Percentiles rank a stretch among this genome's conserved stretches.
Conservation (phyloP, 176 grass and related monocot genomes). For the Rhynchospora breviuscula region DNA sequence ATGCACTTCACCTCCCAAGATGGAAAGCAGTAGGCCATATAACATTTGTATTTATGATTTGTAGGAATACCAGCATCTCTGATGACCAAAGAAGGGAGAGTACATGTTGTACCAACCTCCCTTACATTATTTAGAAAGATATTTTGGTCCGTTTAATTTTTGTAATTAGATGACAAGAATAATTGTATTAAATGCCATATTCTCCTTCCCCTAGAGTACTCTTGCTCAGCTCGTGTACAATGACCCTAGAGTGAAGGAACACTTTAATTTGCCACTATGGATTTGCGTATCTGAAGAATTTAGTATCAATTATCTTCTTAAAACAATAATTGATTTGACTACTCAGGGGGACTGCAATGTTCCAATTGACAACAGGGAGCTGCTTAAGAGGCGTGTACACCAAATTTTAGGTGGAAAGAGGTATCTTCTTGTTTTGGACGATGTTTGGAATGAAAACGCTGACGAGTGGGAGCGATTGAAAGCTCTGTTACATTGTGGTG, state of each 20-base stretch:
- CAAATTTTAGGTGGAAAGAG: not conserved
- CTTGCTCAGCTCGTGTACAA: conserved; percentile 37
- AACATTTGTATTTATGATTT: too few relatives aligned
- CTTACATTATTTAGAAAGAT: too few relatives aligned
- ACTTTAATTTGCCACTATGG: conserved; percentile 31
- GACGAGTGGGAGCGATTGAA: conserved; percentile 10
- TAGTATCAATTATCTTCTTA: not conserved
- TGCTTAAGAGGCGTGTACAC: not conserved
- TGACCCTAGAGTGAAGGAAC: not conserved
- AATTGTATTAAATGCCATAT: too few relatives aligned
- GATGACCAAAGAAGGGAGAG: too few relatives aligned
- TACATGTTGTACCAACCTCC: too few relatives aligned
- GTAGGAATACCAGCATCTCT: too few relatives aligned
- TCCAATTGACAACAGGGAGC: not conserved
- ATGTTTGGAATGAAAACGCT: conserved; percentile 31
- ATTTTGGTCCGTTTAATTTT: too few relatives aligned
- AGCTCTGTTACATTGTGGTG: not conserved
- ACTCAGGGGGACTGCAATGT: not conserved
- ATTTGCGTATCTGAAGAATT: conserved; percentile 28
- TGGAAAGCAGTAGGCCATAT: too few relatives aligned
- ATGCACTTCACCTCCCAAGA: too few relatives aligned
- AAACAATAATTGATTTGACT: not conserved
- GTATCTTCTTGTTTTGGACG: conserved; percentile 27
- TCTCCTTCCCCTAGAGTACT: too few relatives aligned
- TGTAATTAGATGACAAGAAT: too few relatives aligned